Evolutionary conservation across 2,329 filamentous ascomycete species (phyloP), one percentile per base, ranked within the genome.

Genomic region (Elsinoe perseae): DNA sequence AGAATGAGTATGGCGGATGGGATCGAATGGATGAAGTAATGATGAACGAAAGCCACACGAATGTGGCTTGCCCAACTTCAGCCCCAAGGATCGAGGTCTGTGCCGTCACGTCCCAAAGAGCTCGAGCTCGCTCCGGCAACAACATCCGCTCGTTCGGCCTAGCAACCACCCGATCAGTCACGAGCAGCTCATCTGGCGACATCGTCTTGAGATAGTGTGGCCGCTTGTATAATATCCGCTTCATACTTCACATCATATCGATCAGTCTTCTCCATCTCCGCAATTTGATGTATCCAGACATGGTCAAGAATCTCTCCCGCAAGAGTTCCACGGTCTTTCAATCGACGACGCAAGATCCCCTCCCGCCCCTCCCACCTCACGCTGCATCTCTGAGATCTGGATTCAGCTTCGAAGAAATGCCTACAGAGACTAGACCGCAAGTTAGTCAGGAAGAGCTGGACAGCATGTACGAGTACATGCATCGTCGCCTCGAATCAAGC

Each of bases 281-380:
- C 32, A 36, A 9, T 44, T 44, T 18, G 14, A 52, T 23, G 36
- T 28, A 46, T 30, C 28, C 42, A 44, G 30, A 25, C 43, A 56
- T 56, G 53, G 53, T 56, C 53, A 56, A 56, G 53, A 56, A 56
- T 18, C 53, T 56, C 27, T 56, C 53, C 40, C 53, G 53, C 38
- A 56, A 56, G 53, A 56, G 53, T 42, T 56, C 53, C 14, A 21
- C 40, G 12, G 42, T 56, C 6, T 56, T 56, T 20, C 53, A 56
- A 23, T 21, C 38, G 10, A 12, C 38, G n/a, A 21, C 27, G 6
- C 38, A 44, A 27, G 53, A 56, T 20, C 53, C 53, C 3, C 40
- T 56, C 10, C 53, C 53, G 23, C 53, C 53, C 14, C 36, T 56
- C 7, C 53, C 53, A 20, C 23, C 53, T 6, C 38, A 56, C 20